A percentile compares a stretch with the other conserved stretches of the same genome.
Evolutionary conservation across 805 yeast species (phyloP).

Genomic region (Yamadazyma scolyti): DNA sequence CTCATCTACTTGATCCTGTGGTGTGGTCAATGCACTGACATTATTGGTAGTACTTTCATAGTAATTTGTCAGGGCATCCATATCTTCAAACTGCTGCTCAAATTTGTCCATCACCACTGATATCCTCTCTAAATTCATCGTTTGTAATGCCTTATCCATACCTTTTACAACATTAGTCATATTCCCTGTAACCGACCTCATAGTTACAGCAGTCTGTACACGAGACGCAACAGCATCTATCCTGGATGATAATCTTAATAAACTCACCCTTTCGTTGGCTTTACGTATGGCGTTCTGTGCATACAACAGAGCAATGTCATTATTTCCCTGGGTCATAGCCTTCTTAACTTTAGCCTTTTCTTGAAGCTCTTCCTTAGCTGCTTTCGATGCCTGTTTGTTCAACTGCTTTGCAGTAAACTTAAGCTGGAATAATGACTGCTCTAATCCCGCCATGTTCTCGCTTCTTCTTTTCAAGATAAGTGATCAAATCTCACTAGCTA

Average conservation of each 20-base stretch:
- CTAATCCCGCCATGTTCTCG: constrained; percentile 34
- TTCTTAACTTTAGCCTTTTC: constrained; percentile 89
- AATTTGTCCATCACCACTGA: constrained; percentile 96
- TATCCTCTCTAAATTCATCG: constrained; percentile 91
- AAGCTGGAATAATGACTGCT: constrained; percentile 59
- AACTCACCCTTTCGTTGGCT: constrained; percentile 76
- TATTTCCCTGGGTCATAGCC: constrained; percentile 79
- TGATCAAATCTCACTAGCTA: too few relatives aligned
- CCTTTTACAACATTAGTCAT: constrained; percentile 92
- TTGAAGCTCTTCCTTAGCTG: constrained; percentile 83
- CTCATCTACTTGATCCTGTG: constrained; percentile 92
- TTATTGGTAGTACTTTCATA: constrained; percentile 88
- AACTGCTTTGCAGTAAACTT: constrained; percentile 93
- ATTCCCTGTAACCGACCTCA: constrained; percentile 91
- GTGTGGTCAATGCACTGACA: constrained; percentile 84
- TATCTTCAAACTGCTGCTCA: constrained; percentile 92
- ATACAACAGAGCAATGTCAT: constrained; percentile 88
- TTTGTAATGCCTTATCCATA: constrained; percentile 93
- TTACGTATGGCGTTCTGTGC: constrained; percentile 96
- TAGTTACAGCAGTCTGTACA: constrained; percentile 96
- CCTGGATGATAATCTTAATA: constrained; percentile 78
- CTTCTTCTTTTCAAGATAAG: neutral
- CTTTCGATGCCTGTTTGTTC: constrained; percentile 82
- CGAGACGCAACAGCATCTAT: constrained; percentile 95
- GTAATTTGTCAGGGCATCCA: constrained; percentile 90